Percentiles rank a stretch among this genome's conserved stretches.
Evolutionary conservation across 2,329 filamentous ascomycete species (phyloP).

Genomic region (Fusarium chlamydosporum): DNA sequence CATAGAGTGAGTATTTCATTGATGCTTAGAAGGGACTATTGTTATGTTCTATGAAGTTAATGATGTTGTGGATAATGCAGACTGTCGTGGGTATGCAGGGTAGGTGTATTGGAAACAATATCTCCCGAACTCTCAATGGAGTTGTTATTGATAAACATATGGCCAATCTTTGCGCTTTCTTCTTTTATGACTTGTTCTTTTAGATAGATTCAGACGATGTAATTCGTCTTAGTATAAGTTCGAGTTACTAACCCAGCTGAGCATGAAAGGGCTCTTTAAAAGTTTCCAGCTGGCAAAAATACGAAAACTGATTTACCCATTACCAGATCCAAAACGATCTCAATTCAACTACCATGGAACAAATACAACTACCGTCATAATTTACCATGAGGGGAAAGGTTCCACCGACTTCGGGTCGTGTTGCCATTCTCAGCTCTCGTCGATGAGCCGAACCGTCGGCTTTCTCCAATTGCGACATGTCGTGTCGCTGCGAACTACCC

Average conservation of each 20-base stretch:
- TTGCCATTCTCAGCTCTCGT: constrained; percentile 11
- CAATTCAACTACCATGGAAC: not conserved
- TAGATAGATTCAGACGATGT: too few species aligned
- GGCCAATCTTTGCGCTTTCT: not conserved
- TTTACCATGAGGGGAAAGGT: constrained; percentile 21
- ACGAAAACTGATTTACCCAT: too few species aligned
- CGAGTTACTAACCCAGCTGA: too few species aligned
- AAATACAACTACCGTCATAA: not conserved
- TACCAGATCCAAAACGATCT: too few species aligned
- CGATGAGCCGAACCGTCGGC: constrained; percentile 21
- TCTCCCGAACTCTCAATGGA: not conserved
- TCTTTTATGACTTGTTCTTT: too few species aligned
- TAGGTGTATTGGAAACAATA: not conserved
- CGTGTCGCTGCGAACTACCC: constrained; percentile 45
- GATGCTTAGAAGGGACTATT: not conserved
- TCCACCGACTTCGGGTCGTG: constrained; percentile 24
- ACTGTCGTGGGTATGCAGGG: not conserved
- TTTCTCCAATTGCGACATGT: constrained; percentile 30
- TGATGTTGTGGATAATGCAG: too few species aligned
- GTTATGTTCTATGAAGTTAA: not conserved
- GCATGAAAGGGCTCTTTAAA: too few species aligned
- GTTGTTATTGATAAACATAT: not conserved
- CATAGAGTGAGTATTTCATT: not conserved
- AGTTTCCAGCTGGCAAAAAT: too few species aligned
- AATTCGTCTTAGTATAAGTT: too few species aligned